phyloP scores from a whole-genome alignment of 169 alveolate genomes.

The Plasmodium gaboni region DNA sequence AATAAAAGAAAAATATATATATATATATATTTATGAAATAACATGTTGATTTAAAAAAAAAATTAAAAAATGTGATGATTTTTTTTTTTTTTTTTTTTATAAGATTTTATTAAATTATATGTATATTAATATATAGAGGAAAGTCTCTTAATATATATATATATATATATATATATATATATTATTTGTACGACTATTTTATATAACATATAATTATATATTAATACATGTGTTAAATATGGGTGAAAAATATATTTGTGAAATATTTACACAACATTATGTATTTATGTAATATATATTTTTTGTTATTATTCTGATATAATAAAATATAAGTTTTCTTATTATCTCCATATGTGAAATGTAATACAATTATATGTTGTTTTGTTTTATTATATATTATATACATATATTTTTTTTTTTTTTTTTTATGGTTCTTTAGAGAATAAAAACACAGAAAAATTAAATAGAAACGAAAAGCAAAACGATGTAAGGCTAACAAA shows the following conservation, averaged over 20 bases:
- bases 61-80: neutral
- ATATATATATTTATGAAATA: neutral
- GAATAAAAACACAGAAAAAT: conserved; percentile 75
- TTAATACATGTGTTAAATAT: too few relatives aligned
- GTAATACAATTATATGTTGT: conserved; percentile 2
- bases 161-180: too few relatives aligned
- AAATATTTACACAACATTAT: too few relatives aligned
- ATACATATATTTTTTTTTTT: conserved; percentile 1
- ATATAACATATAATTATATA: too few relatives aligned
- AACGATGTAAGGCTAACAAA: conserved; percentile 88
- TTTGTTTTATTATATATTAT: neutral
- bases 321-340: neutral
- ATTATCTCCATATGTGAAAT: neutral
- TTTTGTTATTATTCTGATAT: conserved; percentile 9
- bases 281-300: neutral
- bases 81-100: too few relatives aligned
- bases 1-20: neutral
- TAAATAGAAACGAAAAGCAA: conserved; percentile 83
- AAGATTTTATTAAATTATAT: too few relatives aligned
- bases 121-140: too few relatives aligned
- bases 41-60: neutral
- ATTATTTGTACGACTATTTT: too few relatives aligned
- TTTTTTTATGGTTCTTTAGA: conserved; percentile 63
- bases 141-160: too few relatives aligned
- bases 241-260: too few relatives aligned